Evolutionary conservation across 306 rosid species (phyloP), one percentile per base, ranked within the genome.

Genomic region (Rosa multiflora): DNA sequence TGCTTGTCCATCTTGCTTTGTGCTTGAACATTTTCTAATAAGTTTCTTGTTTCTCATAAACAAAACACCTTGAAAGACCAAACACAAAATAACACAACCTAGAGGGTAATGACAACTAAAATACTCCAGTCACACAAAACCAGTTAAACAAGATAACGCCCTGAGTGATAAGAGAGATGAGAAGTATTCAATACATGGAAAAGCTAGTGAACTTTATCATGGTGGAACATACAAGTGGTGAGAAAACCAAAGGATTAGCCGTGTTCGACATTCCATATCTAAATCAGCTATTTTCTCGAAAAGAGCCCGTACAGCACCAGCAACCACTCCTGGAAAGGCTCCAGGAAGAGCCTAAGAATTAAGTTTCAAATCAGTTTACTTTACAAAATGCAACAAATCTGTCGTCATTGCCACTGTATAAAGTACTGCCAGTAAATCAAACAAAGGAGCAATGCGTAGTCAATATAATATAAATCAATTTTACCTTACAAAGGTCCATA

Each of bases 401-500:
- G 44, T 61, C 58, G 8, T 5, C 47, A 44, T 75, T 68, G 37
- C 29, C 17, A 42, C 35, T n/a, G 8, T 32, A 17, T 47, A 23
- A 69, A 63, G 8, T 55, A 61, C 76, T n/a, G 37, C n/a, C 62
- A 74, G 70, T 26, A 48, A 40, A 59, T 62, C 8, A 15, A 35
- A 78, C 62, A 69, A 80, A 86, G 43, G 75, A 72, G 80, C 9
- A 18, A 72, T 69, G 78, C 74, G 63, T 51, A 42, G 9, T 82
- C 35, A 40, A 70, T 29, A 72, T 32, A 32, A 32, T 32, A 32
- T 17, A 74, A 66, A 47, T 58, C 4, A 51, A n/a, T 15, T 51
- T 29, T 93, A 96, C 99, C 99, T 96, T 96, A 75, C 99, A 96
- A 66, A 96, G 97, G 87, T 96, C 98, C 44, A 96, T 93, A 80